These are phyloP conservation scores for Epichloe brachyelytri DNA, from an alignment of 2,329 filamentous ascomycete species.

Conservation along the genomic window DNA sequence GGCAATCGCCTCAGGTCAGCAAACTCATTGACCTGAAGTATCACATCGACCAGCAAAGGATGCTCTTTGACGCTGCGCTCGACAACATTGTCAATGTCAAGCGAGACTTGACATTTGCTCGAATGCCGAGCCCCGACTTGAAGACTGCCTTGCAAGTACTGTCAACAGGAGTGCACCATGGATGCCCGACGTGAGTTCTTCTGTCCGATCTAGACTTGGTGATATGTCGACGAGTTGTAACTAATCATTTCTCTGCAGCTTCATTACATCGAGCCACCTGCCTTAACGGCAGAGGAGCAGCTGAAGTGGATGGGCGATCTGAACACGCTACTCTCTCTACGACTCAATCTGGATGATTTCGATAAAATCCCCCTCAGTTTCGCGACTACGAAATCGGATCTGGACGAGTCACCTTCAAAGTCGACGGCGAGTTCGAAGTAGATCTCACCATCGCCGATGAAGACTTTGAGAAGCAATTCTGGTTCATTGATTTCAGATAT, in stretches of 20 bases:
- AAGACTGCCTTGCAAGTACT: slow-evolving; percentile 79
- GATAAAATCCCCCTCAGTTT: slow-evolving; percentile 61
- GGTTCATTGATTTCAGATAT: slow-evolving; percentile 86
- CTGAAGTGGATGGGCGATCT: slow-evolving; percentile 65
- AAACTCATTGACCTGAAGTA: slow-evolving; percentile 77
- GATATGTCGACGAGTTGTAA: neutral
- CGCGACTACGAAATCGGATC: slow-evolving; percentile 65
- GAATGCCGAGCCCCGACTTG: slow-evolving; percentile 80
- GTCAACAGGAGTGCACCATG: slow-evolving; percentile 60
- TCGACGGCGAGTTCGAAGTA: slow-evolving; percentile 78
- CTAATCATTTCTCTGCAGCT: slow-evolving; percentile 37
- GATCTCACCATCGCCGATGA: slow-evolving; percentile 86
- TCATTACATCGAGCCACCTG: slow-evolving; percentile 62
- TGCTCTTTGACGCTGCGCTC: slow-evolving; percentile 46
- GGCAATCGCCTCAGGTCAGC: slow-evolving; percentile 64
- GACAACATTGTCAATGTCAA: slow-evolving; percentile 59
- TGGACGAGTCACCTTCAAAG: slow-evolving; percentile 80
- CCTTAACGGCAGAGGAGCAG: slow-evolving; percentile 58
- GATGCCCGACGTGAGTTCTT: slow-evolving; percentile 57
- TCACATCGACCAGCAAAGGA: slow-evolving; percentile 54
- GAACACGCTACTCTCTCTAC: slow-evolving; percentile 69
- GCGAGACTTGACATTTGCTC: slow-evolving; percentile 54
- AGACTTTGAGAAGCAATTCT: slow-evolving; percentile 71
- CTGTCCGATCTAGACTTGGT: neutral
- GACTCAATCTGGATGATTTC: slow-evolving; percentile 74